Conservation (phyloP, 192 early-diverging fungal species). For the Chytriomyces confervae region DNA sequence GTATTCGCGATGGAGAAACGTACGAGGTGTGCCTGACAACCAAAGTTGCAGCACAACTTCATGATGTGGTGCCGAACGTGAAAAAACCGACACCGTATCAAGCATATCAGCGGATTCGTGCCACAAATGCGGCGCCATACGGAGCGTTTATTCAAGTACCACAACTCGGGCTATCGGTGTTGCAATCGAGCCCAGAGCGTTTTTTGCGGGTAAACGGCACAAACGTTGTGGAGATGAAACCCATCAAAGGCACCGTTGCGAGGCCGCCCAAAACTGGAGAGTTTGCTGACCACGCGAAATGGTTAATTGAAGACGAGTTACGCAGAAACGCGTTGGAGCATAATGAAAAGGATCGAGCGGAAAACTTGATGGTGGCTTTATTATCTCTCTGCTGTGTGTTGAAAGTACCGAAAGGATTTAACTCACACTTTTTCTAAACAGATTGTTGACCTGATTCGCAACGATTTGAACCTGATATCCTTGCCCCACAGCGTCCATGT, state of each 20-base stretch:
- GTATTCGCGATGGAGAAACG: constrained; percentile 86
- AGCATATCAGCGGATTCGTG: constrained; percentile 72
- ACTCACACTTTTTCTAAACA: constrained; percentile 39
- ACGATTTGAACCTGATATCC: constrained; percentile 85
- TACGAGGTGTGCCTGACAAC: constrained; percentile 96
- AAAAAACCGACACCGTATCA: constrained; percentile 36
- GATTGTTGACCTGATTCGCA: constrained; percentile 96
- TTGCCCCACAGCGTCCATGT: constrained; percentile 70
- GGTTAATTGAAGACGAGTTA: constrained; percentile 48
- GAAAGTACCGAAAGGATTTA: not conserved
- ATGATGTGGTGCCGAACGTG: not conserved
- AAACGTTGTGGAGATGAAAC: constrained; percentile 86
- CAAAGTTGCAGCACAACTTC: constrained; percentile 52
- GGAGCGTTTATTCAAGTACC: constrained; percentile 72
- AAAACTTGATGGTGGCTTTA: constrained; percentile 88
- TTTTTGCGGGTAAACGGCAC: constrained; percentile 63
- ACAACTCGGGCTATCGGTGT: constrained; percentile 46
- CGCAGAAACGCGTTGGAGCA: constrained; percentile 56
- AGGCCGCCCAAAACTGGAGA: constrained; percentile 44
- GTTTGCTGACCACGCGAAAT: constrained; percentile 44
- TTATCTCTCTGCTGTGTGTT: not conserved
- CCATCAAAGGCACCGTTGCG: constrained; percentile 86
- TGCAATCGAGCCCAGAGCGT: constrained; percentile 80
- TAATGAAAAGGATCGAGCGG: constrained; percentile 89
- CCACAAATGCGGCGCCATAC: constrained; percentile 85